Conservation (phyloP, 371 early-diverging fungal genomes). For the Rhizopus stolonifer region DNA sequence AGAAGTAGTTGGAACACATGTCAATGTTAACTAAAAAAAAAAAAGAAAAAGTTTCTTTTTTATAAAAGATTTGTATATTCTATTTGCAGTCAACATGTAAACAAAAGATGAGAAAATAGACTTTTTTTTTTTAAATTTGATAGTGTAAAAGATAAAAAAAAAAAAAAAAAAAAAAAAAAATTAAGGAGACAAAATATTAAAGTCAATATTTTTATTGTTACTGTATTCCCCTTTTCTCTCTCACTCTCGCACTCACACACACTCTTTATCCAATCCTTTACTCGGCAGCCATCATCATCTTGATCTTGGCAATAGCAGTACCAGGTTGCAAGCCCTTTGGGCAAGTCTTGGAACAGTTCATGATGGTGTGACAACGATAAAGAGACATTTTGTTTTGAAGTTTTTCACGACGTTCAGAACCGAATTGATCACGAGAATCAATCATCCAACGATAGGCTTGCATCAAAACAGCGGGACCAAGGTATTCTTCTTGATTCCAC, state of each 20-base stretch:
- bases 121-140: too few relatives aligned
- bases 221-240: too few relatives aligned
- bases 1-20: conserved; percentile 19
- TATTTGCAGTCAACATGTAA: too few relatives aligned
- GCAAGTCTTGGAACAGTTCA: conserved; percentile 97
- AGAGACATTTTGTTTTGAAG: conserved; percentile 94
- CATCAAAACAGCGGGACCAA: conserved; percentile 95
- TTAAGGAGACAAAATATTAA: too few relatives aligned
- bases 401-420: conserved; percentile 81
- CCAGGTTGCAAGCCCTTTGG: conserved; percentile 98
- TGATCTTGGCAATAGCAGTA: conserved; percentile 93
- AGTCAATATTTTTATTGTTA: too few relatives aligned
- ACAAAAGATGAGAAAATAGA: too few relatives aligned
- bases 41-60: too few relatives aligned
- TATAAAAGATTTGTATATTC: too few relatives aligned
- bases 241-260: background rate
- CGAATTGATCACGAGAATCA: conserved; percentile 94
- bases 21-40: too few relatives aligned
- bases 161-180: too few relatives aligned
- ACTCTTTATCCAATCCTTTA: conserved; percentile 35
- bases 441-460: conserved; percentile 98
- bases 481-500: conserved; percentile 95
- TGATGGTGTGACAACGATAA: conserved; percentile 98
- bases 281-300: conserved; percentile 88
- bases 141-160: too few relatives aligned